Base-by-base conservation (phyloP, 2,329 filamentous ascomycete species). In the Fusarium mundagurra region DNA sequence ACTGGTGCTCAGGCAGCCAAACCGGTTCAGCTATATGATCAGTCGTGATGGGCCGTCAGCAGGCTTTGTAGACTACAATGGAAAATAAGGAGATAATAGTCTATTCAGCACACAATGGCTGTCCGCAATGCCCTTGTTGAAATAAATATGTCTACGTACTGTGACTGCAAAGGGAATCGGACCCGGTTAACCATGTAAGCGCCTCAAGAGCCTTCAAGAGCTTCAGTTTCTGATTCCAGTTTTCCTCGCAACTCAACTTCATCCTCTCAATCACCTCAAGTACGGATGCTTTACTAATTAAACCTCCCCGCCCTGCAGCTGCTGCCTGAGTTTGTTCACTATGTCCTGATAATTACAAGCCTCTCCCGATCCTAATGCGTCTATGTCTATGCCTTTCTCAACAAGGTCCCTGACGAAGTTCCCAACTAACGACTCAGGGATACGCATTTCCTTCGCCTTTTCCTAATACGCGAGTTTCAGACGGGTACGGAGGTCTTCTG, bases 31-130 rank as follows among this genome's bases (percentile, higher is more conserved):
- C 7, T 88, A 88, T 68, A 78, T 88, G 79, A 67, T 86, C 24
- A 80, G 84, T 68, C 80, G 87, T 60, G 83, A 87, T 67, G 86
- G 86, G 8, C 77, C 79, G 43, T 82, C 79, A 39, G 87, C 86
- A 31, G 87, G 87, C 3, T 88, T 88, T 67, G 78, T 61, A 17
- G 87, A 88, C 69, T 87, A 86, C n/a, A 53, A 27, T 11, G 31
- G 12, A 11, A 11, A 50, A 5, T 16, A 33, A 36, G 36, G 20
- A n/a, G 5, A 36, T 18, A n/a, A 27, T n/a, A 33, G 5, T n/a
- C 12, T 22, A 7, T 39, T 39, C 11, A 10, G 17, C 18, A 29
- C 29, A 5, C 8, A n/a, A 38, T 29, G 3, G 6, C 22, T 38
- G 16, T 39, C 8, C 11, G 18, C 13, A 17, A 38, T 22, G 2